phyloP scores from a whole-genome alignment of 805 yeast genomes.

The Ogataea methanolica region DNA sequence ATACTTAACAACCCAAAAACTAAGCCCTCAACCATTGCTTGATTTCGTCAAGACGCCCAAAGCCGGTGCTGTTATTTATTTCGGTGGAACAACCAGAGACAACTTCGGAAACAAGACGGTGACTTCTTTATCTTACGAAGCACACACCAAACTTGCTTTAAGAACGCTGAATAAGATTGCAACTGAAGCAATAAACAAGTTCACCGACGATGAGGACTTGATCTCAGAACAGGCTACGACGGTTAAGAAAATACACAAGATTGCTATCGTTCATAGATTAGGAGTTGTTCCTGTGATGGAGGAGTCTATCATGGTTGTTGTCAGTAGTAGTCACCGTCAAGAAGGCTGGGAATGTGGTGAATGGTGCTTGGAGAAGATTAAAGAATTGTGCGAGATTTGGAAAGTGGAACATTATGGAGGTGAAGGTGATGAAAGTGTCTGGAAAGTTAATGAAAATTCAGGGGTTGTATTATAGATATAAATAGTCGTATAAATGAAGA shows the following conservation, averaged over 20 bases:
- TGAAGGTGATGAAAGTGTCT: conserved; percentile 34
- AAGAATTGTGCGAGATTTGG: conserved; percentile 46
- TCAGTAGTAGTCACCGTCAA: conserved; percentile 41
- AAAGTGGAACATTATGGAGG: conserved; percentile 41
- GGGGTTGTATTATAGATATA: conserved; percentile 9
- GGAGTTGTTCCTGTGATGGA: conserved; percentile 45
- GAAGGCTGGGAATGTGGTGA: conserved; percentile 45
- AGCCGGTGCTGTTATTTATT: conserved; percentile 46
- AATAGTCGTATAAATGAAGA: conserved; percentile 1
- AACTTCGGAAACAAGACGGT: conserved; percentile 39
- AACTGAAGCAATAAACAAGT: conserved; percentile 25
- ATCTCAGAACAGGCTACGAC: neutral
- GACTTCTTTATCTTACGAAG: conserved; percentile 38
- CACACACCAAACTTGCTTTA: conserved; percentile 39
- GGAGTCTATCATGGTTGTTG: conserved; percentile 42
- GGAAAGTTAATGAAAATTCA: conserved; percentile 40
- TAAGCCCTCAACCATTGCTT: conserved; percentile 20
- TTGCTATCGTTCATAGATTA: conserved; percentile 40
- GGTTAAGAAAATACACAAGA: conserved; percentile 27
- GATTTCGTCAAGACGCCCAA: conserved; percentile 37
- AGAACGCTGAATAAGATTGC: conserved; percentile 34
- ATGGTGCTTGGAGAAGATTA: conserved; percentile 41
- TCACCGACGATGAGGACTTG: conserved; percentile 5
- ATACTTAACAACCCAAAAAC: conserved; percentile 20
- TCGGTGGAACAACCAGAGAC: conserved; percentile 49